Base-by-base conservation (phyloP, 148 eudicot genomes). In the Heliamphora exappendiculata region DNA sequence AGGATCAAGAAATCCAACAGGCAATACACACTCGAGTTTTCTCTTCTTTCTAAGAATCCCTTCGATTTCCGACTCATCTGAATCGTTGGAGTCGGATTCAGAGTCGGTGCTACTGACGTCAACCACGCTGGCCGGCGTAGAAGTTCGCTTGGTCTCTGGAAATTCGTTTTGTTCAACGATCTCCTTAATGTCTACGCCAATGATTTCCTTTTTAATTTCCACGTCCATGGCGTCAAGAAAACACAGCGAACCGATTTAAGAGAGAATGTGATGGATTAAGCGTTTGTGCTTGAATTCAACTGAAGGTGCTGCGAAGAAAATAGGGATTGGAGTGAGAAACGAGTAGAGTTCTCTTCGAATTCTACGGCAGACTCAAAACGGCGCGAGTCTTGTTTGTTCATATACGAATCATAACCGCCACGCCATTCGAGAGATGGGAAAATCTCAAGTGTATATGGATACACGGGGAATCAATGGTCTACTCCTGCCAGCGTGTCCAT, bases 1-100 rank as follows among this genome's bases (percentile, higher is more conserved):
- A 6, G 80, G 80, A 8, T 60, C 80, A 8, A 78, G 75, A 22
- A 78, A 78, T 37, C 80, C 80, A 31, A 70, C 17, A n/a, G 80
- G 80, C 75, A 70, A 63, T 14, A 17, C 29, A 7, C 6, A 1
- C 6, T 47, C 47, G 2, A 62, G 34, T 42, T 71, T 78, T n/a
- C 54, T 57, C 70, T 62, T 71, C 70, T 69, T 71, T 22, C 70
- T 33, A 59, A 31, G 5, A 70, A 58, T 29, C 44, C 9, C 75
- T 17, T 54, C 79, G 4, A 67, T 9, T 34, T 71, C 75, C 7
- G 66, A 75, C 13, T 76, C 62, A 44, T 60, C 24, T 26, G 24
- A 33, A 28, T 66, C 59, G 53, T 47, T 51, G 9, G 72, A 36
- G 13, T 55, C 71, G 0, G 65, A 36, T 37, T 58, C 69, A 3